These are phyloP conservation scores for Coemansia sp. DNA, from an alignment of 192 early-diverging fungal species.

Conservation along the genomic window DNA sequence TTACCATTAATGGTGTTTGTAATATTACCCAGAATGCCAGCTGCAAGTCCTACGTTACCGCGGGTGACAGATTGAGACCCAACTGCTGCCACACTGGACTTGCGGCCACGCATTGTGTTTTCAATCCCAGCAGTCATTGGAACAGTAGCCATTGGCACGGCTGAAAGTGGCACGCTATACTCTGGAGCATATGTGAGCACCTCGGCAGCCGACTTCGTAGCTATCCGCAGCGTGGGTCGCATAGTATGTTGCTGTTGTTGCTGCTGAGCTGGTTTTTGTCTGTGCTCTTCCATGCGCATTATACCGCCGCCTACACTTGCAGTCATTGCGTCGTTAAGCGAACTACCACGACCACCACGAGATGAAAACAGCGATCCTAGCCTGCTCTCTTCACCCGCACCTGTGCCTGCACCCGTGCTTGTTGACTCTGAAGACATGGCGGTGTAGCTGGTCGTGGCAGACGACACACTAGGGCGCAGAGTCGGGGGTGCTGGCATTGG, in stretches of 20 bases:
- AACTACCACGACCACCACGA: slow-evolving; percentile 14
- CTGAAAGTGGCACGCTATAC: not conserved
- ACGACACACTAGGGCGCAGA: slow-evolving; percentile 37
- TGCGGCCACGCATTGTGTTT: slow-evolving; percentile 32
- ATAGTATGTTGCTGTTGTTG: slow-evolving; percentile 16
- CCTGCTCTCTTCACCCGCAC: slow-evolving; percentile 3
- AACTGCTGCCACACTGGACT: slow-evolving; percentile 35
- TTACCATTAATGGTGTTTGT: not conserved
- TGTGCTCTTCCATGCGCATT: slow-evolving; percentile 24
- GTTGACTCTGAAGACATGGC: not conserved
- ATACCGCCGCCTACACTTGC: slow-evolving; percentile 6
- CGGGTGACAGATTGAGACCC: slow-evolving; percentile 19
- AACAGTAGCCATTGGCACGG: too few species aligned
- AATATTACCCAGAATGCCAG: slow-evolving; percentile 1
- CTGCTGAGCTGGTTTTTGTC: too few species aligned
- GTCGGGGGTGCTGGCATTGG: slow-evolving; percentile 48
- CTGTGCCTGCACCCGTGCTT: too few species aligned
- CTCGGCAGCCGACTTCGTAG: slow-evolving; percentile 32
- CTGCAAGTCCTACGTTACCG: slow-evolving; percentile 3
- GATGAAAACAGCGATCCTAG: not conserved
- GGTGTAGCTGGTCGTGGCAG: slow-evolving; percentile 3
- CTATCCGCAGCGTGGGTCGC: slow-evolving; percentile 36
- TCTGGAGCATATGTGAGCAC: slow-evolving; percentile 36
- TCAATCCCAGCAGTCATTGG: slow-evolving; percentile 28
- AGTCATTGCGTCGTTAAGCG: slow-evolving; percentile 17